Evolutionary conservation across 495 filamentous ascomycete species (phyloP), one percentile per base, ranked within the genome.

Genomic region (Hyaloscypha finlandica): DNA sequence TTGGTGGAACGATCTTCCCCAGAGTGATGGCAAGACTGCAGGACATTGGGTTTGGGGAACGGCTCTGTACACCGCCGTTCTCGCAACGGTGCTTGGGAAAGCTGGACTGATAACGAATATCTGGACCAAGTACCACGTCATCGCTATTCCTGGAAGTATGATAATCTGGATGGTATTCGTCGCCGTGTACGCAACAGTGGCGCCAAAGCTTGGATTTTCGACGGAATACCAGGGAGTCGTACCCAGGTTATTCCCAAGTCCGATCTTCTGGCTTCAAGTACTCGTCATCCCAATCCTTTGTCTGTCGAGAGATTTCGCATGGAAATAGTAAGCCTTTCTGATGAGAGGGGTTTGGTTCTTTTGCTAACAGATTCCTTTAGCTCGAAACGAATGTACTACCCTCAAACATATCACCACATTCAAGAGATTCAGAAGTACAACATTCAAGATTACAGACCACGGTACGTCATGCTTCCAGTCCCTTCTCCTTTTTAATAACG

Each of bases 351-450:
- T 5, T 12, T 11, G 6, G 19, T 29, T 9, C 6, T 16, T 54
- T 1, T 61, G 30, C 69, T 71, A 60, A 72, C 59, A 31, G 42
- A 25, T 20, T 25, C 9, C 14, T 19, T 19, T 31, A 94, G 92
- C 73, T 89, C 88, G 68, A 97, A 96, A 81, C 89, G 96, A 48
- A 96, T 99, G 91, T 97, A 97, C 80, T 89, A 87, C 66, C 96
- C 96, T 48, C 91, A 97, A 80, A 86, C 92, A 37, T 99, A 99
- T 74, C 96, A 99, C 72, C 96, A 99, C 77, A 92, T 99, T 54
- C 96, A 99, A 80, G 96, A 99, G 79, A 99, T 99, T 70, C 96
- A 99, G 78, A 99, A 99, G 78, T 99, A 97, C 81, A 99, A 99
- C 73, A 96, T 99, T 62, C 96, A 98, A 78, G 96, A 99, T 80